Conservation (phyloP, 495 filamentous ascomycete genomes). For the Talaromyces nanjingensis region DNA sequence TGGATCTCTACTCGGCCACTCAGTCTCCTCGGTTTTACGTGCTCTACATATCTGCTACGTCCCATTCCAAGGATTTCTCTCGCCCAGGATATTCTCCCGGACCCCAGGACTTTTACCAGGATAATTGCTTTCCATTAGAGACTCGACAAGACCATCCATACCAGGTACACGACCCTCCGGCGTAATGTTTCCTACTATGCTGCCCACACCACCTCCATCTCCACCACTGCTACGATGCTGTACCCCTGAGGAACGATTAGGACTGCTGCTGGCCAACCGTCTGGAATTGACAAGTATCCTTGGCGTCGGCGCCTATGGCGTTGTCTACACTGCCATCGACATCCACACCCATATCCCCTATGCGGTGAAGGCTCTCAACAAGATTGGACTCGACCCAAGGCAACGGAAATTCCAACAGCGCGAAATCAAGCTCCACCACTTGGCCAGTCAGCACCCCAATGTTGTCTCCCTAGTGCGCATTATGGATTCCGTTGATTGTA, state of each 20-base stretch:
- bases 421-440: conserved; percentile 87
- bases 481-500: conserved; percentile 86
- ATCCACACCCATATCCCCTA: conserved; percentile 74
- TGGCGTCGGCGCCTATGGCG: conserved; percentile 91
- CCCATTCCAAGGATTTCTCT: neutral
- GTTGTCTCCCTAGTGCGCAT: conserved; percentile 94
- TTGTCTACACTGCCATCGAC: conserved; percentile 92
- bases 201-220: conserved; percentile 57
- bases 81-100: neutral
- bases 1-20: conserved; percentile 2
- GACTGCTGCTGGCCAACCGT: conserved; percentile 72
- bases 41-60: neutral
- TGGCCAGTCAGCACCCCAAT: conserved; percentile 81
- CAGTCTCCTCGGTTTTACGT: neutral
- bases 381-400: conserved; percentile 77
- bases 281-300: conserved; percentile 79
- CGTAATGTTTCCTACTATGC: conserved; percentile 43
- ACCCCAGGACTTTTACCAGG: neutral
- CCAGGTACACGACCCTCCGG: conserved; percentile 6
- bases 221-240: conserved; percentile 45
- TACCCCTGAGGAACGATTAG: conserved; percentile 78
- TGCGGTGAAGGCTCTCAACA: conserved; percentile 96
- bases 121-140: conserved; percentile 1
- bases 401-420: conserved; percentile 86
- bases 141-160: neutral